Base-by-base conservation (phyloP, 768 basidiomycete species). In the Rhodotorula sphaerocarpa region DNA sequence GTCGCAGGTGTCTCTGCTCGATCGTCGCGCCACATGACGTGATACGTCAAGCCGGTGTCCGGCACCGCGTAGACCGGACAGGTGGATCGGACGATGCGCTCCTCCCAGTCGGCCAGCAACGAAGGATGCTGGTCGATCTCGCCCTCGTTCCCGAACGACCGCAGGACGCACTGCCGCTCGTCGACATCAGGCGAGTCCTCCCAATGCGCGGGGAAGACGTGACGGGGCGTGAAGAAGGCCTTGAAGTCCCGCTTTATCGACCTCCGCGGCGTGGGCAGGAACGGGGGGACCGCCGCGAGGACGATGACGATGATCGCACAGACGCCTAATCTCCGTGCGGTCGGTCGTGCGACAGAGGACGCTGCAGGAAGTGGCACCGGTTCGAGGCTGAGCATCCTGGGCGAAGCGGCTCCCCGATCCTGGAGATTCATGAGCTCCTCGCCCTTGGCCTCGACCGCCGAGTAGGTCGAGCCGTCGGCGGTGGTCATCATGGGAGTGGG, bases 151-250 rank as follows among this genome's bases (percentile, higher is more conserved):
- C n/a, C 11, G 15, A 50, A 30, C 11, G 15, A 21, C 5, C 31
- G 28, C 16, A 50, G 21, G 7, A 59, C 25, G 44, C 58, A 59
- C 16, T 34, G 12, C 42, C 28, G 16, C 11, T 53, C 33, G 11
- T 31, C 2, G n/a, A 52, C 33, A 9, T 10, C 36, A 16, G 36
- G 16, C 11, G 51, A 33, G 3, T 46, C 33, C 33, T 45, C 51
- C 58, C 58, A 59, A 16, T 42, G 18, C 11, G 58, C 58, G 5
- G 58, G 58, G 18, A 53, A 52, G 44, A 59, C 39, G 7, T 50
- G 50, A 23, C 45, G 41, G 20, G 50, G 58, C 1, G 43, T 6
- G 51, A 59, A 59, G 58, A 45, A 59, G 7, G 27, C 28, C 15
- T 33, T 45, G 33, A 59, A 31, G 44, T 59, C 58, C 43, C 52